These are phyloP conservation scores for Pichia sp. DNA, from an alignment of 1,139 yeast genomes.

Conservation along the genomic window DNA sequence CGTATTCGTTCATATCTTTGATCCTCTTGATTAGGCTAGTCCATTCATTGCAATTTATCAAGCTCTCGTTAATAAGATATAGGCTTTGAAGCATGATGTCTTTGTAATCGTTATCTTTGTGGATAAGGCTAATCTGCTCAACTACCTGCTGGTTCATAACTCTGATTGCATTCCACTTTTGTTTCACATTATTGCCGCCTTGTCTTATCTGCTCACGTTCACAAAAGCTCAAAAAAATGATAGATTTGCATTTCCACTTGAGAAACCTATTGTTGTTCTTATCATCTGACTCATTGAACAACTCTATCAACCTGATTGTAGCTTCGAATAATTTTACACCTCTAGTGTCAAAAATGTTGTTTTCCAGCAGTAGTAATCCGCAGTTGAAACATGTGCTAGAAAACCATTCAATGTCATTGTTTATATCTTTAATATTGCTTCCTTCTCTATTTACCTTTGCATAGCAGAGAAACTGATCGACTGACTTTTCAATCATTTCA, in stretches of 20 bases:
- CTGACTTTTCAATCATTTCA: constrained; percentile 5
- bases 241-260: constrained; percentile 9
- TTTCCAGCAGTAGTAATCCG: constrained; percentile 1
- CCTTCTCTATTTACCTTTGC: background rate
- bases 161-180: constrained; percentile 5
- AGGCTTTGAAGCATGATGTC: constrained; percentile 2
- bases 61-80: constrained; percentile 4
- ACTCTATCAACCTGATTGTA: background rate
- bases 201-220: background rate
- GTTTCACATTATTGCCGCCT: background rate
- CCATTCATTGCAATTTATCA: constrained; percentile 14
- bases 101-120: constrained; percentile 1
- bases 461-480: constrained; percentile 1
- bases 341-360: background rate
- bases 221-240: constrained; percentile 7
- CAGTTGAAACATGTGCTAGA: constrained; percentile 22
- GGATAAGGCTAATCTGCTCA: background rate
- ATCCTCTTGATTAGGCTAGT: constrained; percentile 3
- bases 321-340: constrained; percentile 8
- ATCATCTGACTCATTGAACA: background rate
- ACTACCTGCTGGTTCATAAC: background rate
- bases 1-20: background rate
- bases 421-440: background rate
- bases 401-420: constrained; percentile 28
- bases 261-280: background rate